phyloP scores from a whole-genome alignment of 208 protist species.

The Balamuthia mandrillaris region DNA sequence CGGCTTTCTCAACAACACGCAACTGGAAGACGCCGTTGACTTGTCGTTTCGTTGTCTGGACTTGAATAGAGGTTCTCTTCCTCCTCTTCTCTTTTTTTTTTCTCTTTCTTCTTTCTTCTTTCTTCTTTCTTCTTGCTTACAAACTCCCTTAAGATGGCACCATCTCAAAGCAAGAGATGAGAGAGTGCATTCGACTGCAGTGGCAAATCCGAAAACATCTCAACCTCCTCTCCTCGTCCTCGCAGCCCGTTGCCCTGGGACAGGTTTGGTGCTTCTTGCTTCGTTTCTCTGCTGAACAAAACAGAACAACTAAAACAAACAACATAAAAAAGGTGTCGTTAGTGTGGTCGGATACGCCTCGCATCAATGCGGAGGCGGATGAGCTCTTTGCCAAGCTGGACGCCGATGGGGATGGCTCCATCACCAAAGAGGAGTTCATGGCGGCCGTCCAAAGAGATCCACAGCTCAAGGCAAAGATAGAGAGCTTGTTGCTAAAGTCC shows the following conservation, averaged over 20 bases:
- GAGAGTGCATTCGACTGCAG: not conserved
- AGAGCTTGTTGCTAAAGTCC: not conserved
- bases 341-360: not conserved
- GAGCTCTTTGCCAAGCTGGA: not conserved
- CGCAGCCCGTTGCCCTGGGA: not conserved
- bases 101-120: too few relatives aligned
- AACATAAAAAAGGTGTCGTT: not conserved
- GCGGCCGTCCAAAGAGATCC: not conserved
- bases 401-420: not conserved
- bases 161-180: too few relatives aligned
- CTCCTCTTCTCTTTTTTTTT: too few relatives aligned
- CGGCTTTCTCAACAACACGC: not conserved
- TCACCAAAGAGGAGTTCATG: slow-evolving; percentile 15
- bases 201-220: not conserved
- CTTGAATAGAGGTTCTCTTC: too few relatives aligned
- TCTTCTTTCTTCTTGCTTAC: too few relatives aligned
- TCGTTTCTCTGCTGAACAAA: not conserved
- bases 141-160: too few relatives aligned
- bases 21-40: not conserved
- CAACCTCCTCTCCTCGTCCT: not conserved
- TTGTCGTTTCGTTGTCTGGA: slow-evolving; percentile 14
- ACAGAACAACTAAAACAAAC: not conserved
- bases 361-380: not conserved
- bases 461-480: not conserved
- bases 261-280: not conserved